Base-by-base conservation (phyloP, 805 yeast species). In the Yarrowia sp. region DNA sequence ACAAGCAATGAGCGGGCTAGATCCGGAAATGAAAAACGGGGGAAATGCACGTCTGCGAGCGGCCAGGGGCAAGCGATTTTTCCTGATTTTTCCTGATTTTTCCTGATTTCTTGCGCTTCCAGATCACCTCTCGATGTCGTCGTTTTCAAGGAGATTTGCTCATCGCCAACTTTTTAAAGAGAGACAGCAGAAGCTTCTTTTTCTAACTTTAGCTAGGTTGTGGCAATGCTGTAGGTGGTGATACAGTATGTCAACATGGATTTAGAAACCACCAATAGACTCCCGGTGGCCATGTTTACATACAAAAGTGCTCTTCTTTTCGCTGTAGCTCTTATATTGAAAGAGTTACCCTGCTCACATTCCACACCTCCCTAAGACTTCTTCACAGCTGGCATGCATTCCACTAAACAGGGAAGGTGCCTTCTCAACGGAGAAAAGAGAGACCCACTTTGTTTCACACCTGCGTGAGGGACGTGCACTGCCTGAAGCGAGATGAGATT, bases 1-100 rank as follows among this genome's bases (percentile, higher is more conserved):
- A 44, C 51, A 44, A 44, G 51, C 51, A 44, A 44, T 44, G 51
- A 44, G 51, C 51, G 35, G 51, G 22, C 24, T 18, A 35, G 16
- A 18, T 6, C 22, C 16, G 33, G 33, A 24, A 31, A 32, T 32
- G 6, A 18, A 32, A 6, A 14, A 14, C 8, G 36, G 36, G 36
- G 36, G 6, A 32, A 14, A 32, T 32, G 36, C 14, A 14, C 4
- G 36, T 13, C 10, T 9, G 36, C 7, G 2, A 32, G 36, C 16
- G 16, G 14, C 8, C 2, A 6, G 18, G 7, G n/a, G n/a, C n/a
- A n/a, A n/a, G n/a, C 4, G 36, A 14, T 5, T 32, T 32, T 32
- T 27, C 9, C 6, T 3, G 9, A 6, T 5, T 27, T 27, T 27
- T 27, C 9, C 29, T 12, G 29, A 2, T 36, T 36, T 36, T 18